Base-by-base conservation (phyloP, 495 filamentous ascomycete species). In the Talaromyces proteolyticus region DNA sequence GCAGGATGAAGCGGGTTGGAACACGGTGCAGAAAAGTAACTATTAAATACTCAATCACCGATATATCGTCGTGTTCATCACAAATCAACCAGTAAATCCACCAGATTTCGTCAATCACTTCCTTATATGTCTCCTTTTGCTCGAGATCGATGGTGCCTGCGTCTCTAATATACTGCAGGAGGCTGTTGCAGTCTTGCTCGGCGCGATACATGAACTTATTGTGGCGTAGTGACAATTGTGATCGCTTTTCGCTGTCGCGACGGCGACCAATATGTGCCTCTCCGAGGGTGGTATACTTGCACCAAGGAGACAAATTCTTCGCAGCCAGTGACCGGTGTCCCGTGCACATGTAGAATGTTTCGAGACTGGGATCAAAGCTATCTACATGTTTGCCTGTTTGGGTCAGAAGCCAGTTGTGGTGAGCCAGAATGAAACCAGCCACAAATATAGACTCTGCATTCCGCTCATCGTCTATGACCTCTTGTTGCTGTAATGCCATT, bases 371-470 rank as follows among this genome's bases (percentile, higher is more conserved):
- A 1, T 8, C 3, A 19, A 16, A 36, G 11, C 6, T 17, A 22
- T 39, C 22, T 38, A 23, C 8, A 20, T 20, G 10, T 20, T 47
- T 29, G 19, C 23, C 19, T 18, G 11, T 40, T 16, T 23, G 20
- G 3, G 47, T 39, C 18, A 49, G 19, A 39, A 49, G 47, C 47
- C 47, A 49, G 21, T 20, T 41, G 7, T 37, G 47, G 4, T 49
- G 47, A 12, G 47, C 47, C 11, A 49, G 19, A 18, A 49, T n/a
- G 11, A 49, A 17, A 17, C 47, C 34, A 23, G 47, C 47, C 24
- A 49, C 26, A 36, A 40, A 49, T 20, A 18, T 21, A 24, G 47
- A 19, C 14, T 18, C 8, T 19, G 40, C 24, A 21, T 49, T 17
- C 16, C 7, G 10, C 10, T 38, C n/a, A 16, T 24, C 47, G n/a